Percentiles rank a stretch among this genome's conserved stretches.
Evolutionary conservation across 1,284 basidiomycete genomes (phyloP).

Genomic region (Vanrija sp.): DNA sequence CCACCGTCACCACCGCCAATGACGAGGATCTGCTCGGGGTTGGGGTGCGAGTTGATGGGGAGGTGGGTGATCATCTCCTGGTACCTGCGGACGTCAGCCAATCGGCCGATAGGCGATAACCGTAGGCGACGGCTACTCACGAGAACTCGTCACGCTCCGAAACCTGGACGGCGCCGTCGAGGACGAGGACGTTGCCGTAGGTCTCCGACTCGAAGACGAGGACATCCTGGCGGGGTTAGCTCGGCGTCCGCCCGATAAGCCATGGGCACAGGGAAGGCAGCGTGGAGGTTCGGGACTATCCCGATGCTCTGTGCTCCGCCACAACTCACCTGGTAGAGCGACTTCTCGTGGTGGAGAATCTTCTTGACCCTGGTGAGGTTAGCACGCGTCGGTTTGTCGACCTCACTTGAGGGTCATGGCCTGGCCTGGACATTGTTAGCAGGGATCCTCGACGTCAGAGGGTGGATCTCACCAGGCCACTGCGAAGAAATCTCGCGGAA

Average conservation of each 20-base stretch:
- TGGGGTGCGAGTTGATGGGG: slow-evolving; percentile 90
- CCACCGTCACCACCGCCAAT: slow-evolving; percentile 96
- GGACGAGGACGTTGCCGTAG: slow-evolving; percentile 91
- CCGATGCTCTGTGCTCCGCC: not conserved
- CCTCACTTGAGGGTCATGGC: slow-evolving; percentile 79
- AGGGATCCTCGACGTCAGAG: slow-evolving; percentile 1
- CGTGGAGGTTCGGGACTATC: not conserved
- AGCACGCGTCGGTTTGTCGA: not conserved
- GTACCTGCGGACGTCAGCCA: slow-evolving; percentile 59
- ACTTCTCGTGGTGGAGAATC: slow-evolving; percentile 91
- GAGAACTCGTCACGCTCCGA: slow-evolving; percentile 98
- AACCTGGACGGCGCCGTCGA: slow-evolving; percentile 94
- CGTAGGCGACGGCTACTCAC: slow-evolving; percentile 54
- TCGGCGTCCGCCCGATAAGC: not conserved
- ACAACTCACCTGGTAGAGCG: slow-evolving; percentile 59
- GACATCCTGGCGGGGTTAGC: slow-evolving; percentile 65
- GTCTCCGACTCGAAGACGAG: slow-evolving; percentile 93
- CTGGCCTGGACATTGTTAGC: slow-evolving; percentile 54
- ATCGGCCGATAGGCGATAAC: not conserved
- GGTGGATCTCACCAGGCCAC: slow-evolving; percentile 70
- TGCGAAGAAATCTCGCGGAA: slow-evolving; percentile 94
- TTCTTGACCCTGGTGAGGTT: slow-evolving; percentile 65
- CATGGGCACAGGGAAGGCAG: not conserved
- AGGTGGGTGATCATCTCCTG: slow-evolving; percentile 99
- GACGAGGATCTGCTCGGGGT: slow-evolving; percentile 92